phyloP scores from a whole-genome alignment of 2,329 filamentous ascomycete species.

The Fusarium duplospermum region DNA sequence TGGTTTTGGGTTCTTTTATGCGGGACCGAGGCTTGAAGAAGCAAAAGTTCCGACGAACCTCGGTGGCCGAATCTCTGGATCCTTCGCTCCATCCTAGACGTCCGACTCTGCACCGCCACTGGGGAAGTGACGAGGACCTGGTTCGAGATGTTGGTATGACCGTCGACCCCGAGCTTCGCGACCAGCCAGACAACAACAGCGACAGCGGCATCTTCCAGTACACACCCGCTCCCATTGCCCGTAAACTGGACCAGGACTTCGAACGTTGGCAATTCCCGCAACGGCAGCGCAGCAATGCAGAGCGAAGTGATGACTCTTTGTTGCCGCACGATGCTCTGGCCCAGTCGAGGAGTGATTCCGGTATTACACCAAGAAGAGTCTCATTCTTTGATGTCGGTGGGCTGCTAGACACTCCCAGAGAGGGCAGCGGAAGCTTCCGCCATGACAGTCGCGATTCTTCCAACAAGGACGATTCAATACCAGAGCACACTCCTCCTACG shows the following conservation, averaged over 20 bases:
- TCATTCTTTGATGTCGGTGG: slow-evolving; percentile 91
- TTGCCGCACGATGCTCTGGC: slow-evolving; percentile 50
- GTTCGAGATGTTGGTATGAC: slow-evolving; percentile 83
- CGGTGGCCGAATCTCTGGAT: slow-evolving; percentile 73
- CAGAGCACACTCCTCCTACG: slow-evolving; percentile 52
- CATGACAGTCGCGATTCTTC: slow-evolving; percentile 57
- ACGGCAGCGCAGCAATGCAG: slow-evolving; percentile 50
- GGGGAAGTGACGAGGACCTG: slow-evolving; percentile 93
- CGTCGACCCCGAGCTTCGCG: slow-evolving; percentile 64
- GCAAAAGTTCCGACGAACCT: slow-evolving; percentile 78
- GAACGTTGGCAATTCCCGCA: slow-evolving; percentile 62
- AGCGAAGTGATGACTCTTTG: slow-evolving; percentile 60
- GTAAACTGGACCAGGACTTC: slow-evolving; percentile 51
- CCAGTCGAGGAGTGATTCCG: slow-evolving; percentile 40
- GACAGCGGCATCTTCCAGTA: slow-evolving; percentile 48
- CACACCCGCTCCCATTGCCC: slow-evolving; percentile 52
- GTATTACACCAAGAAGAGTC: slow-evolving; percentile 56
- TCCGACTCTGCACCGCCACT: slow-evolving; percentile 71
- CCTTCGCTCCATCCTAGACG: slow-evolving; percentile 53
- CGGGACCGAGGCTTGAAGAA: slow-evolving; percentile 93
- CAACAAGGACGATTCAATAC: slow-evolving; percentile 51
- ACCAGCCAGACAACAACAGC: slow-evolving; percentile 45
- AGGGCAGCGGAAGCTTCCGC: slow-evolving; percentile 49
- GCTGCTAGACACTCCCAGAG: slow-evolving; percentile 66
- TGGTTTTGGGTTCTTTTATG: slow-evolving; percentile 93